These are phyloP conservation scores for Samsoniella hepiali DNA, from an alignment of 2,329 filamentous ascomycete species.

Conservation along the genomic window DNA sequence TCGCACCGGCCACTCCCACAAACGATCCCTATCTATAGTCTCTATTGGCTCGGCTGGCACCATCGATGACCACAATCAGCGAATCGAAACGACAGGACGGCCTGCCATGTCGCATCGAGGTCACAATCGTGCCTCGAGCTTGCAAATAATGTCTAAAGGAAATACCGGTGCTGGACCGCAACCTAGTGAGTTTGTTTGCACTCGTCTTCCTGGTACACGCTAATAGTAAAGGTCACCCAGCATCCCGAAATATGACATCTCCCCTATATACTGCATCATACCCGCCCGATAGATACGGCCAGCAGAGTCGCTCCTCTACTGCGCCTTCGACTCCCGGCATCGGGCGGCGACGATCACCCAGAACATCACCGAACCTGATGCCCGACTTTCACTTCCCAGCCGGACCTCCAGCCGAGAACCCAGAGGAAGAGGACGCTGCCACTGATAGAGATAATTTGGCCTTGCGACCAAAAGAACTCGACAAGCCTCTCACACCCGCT, in stretches of 20 bases:
- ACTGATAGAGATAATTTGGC: conserved; percentile 36
- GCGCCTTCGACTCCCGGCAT: conserved; percentile 44
- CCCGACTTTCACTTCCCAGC: conserved; percentile 58
- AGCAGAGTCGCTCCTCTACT: conserved; percentile 41
- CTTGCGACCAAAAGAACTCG: conserved; percentile 38
- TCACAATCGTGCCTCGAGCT: conserved; percentile 75
- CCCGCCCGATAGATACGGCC: conserved; percentile 46
- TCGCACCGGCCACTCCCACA: conserved; percentile 56
- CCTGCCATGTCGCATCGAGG: conserved; percentile 55
- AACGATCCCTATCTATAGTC: conserved; percentile 77
- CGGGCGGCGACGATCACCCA: conserved; percentile 38
- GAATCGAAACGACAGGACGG: conserved; percentile 40
- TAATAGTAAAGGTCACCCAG: conserved; percentile 34
- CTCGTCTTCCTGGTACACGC: conserved; percentile 26
- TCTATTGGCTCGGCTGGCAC: conserved; percentile 62
- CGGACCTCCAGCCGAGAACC: conserved; percentile 38
- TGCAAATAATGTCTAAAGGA: conserved; percentile 59
- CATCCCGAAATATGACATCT: conserved; percentile 44
- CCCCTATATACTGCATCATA: conserved; percentile 56
- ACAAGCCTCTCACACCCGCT: conserved; percentile 53
- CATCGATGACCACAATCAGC: conserved; percentile 45
- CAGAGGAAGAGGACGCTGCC: conserved; percentile 25
- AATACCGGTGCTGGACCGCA: conserved; percentile 44
- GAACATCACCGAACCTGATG: conserved; percentile 42
- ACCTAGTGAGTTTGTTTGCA: conserved; percentile 35